These are phyloP conservation scores for Colletotrichum cereale DNA, from an alignment of 2,329 filamentous ascomycete genomes.

Conservation along the genomic window DNA sequence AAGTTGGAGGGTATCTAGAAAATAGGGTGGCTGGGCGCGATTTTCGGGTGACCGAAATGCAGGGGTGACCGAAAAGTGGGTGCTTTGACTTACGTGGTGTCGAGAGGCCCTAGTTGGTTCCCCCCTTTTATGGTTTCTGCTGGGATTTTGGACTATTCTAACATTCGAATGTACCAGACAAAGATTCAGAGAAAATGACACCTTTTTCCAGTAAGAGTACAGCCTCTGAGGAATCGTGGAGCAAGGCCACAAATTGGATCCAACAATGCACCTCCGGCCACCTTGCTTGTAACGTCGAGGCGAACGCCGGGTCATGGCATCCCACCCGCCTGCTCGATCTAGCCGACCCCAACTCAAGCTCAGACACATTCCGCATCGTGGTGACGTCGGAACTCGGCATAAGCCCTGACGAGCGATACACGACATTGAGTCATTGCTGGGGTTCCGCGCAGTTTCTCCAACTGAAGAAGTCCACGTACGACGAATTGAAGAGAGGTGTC, in stretches of 20 bases:
- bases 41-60: too few relatives aligned
- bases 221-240: slow-evolving; percentile 13
- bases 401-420: not conserved
- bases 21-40: too few relatives aligned
- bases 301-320: slow-evolving; percentile 1
- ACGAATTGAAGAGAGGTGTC: not conserved
- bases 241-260: slow-evolving; percentile 4
- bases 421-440: slow-evolving; percentile 29
- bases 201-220: not conserved
- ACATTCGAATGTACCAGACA: not conserved
- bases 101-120: not conserved
- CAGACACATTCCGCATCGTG: not conserved
- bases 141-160: not conserved
- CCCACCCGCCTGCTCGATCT: slow-evolving; percentile 22
- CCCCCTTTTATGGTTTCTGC: too few relatives aligned
- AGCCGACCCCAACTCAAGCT: not conserved
- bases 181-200: not conserved
- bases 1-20: too few relatives aligned
- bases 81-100: not conserved
- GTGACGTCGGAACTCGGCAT: not conserved
- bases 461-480: not conserved
- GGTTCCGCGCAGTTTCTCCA: slow-evolving; percentile 23
- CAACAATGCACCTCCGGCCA: not conserved
- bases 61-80: too few relatives aligned
- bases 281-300: slow-evolving; percentile 10